phyloP scores from a whole-genome alignment of 176 grass and related monocot genomes.

The Lolium multiflorum region DNA sequence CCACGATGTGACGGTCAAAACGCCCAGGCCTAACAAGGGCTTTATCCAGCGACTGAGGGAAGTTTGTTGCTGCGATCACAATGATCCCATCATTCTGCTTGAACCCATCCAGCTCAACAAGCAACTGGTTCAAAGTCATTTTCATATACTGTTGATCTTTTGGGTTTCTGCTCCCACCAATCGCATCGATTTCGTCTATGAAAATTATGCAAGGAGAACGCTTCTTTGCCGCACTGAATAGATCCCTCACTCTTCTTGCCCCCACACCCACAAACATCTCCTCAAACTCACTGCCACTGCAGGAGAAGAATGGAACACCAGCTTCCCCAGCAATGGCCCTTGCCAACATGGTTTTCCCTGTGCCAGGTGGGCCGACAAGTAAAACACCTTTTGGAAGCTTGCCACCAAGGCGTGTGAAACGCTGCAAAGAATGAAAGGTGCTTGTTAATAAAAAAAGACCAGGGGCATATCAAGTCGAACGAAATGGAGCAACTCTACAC shows the following conservation, averaged over 20 bases:
- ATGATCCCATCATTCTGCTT: slow-evolving; percentile 98
- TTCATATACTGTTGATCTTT: slow-evolving; percentile 98
- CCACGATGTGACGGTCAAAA: slow-evolving; percentile 91
- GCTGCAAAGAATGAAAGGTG: slow-evolving; percentile 53
- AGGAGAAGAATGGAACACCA: slow-evolving; percentile 94
- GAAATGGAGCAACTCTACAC: background rate
- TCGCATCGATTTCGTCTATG: slow-evolving; percentile 96
- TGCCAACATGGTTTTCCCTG: slow-evolving; percentile 96
- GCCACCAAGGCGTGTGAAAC: slow-evolving; percentile 94
- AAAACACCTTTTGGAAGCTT: slow-evolving; percentile 99
- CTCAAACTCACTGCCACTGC: slow-evolving; percentile 95
- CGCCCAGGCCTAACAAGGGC: slow-evolving; percentile 93
- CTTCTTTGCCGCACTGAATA: slow-evolving; percentile 91
- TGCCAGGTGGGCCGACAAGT: slow-evolving; percentile 93
- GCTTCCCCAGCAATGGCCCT: slow-evolving; percentile 98
- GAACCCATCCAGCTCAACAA: slow-evolving; percentile 96
- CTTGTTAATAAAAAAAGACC: slow-evolving; percentile 11
- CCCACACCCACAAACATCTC: slow-evolving; percentile 98
- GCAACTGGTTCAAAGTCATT: slow-evolving; percentile 96
- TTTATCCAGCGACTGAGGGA: slow-evolving; percentile 88
- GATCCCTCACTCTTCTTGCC: slow-evolving; percentile 87
- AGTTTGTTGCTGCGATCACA: slow-evolving; percentile 95
- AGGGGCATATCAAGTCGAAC: background rate
- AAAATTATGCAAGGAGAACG: slow-evolving; percentile 94
- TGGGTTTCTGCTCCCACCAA: slow-evolving; percentile 93